Percentiles rank a stretch among this genome's conserved stretches.
Conservation (phyloP, 352 stramenopile species). For the Phytophthora melonis region DNA sequence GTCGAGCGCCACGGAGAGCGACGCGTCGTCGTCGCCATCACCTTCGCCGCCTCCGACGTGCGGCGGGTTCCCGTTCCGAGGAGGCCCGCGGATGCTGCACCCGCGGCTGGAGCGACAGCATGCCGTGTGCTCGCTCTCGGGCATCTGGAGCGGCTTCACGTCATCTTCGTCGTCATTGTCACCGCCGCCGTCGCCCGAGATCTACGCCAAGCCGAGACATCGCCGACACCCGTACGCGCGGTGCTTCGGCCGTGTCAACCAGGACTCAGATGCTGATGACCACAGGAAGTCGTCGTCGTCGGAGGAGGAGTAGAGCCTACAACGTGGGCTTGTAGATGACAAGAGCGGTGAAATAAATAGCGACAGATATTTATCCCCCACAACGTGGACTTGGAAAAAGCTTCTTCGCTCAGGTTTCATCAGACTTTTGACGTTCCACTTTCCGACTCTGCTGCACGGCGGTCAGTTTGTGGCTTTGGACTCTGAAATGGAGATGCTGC, state of each 20-base stretch:
- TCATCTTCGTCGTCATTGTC: not conserved
- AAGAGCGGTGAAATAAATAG: slow-evolving; percentile 28
- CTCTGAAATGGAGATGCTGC: no score
- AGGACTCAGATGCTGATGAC: not conserved
- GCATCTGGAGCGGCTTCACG: slow-evolving; percentile 35
- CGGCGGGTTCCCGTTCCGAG: no score
- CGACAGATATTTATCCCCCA: slow-evolving; percentile 33
- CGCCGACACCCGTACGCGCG: slow-evolving; percentile 1
- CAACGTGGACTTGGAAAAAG: not conserved
- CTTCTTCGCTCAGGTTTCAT: no score
- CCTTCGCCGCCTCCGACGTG: not conserved
- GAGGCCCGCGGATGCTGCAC: slow-evolving; percentile 26
- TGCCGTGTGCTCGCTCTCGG: slow-evolving; percentile 32
- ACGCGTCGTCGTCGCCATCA: slow-evolving; percentile 6
- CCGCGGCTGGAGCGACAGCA: slow-evolving; percentile 41
- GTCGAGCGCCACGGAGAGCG: slow-evolving; percentile 1
- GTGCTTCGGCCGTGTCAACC: not conserved
- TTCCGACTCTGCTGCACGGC: no score
- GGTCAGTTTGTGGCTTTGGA: no score
- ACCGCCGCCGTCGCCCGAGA: slow-evolving; percentile 34
- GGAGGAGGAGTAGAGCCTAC: not conserved
- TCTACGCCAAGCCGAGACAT: slow-evolving; percentile 39
- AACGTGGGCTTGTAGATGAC: not conserved
- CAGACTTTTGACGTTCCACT: not conserved
- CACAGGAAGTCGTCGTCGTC: not conserved